Base-by-base conservation (phyloP, 176 grass and related monocot genomes). In the Oryza meyeriana region DNA sequence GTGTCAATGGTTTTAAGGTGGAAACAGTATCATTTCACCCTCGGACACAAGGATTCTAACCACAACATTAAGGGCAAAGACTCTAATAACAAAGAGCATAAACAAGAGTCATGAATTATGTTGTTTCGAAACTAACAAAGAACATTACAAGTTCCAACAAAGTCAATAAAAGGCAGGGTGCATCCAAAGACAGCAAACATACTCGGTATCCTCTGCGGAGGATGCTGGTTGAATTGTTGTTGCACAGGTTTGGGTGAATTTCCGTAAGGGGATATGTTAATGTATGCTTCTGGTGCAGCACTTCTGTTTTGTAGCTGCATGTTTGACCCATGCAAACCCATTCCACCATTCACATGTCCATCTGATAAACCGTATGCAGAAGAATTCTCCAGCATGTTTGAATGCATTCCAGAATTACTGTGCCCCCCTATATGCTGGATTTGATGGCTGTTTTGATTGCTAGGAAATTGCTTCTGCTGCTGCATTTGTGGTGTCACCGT, bases 181-280 rank as follows among this genome's bases (percentile, higher is more conserved):
- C 41, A 76, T 28, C 39, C 55, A 86, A 63, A 84, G 61, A 57
- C 17, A 80, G 76, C 57, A 76, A 80, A 61, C 91, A 70, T 99
- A 99, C 97, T 90, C 35, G 91, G 77, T 80, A 94, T 92, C 81
- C 93, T 99, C 87, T 86, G 93, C 59, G 87, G 81, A 79, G 88
- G 61, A 28, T 90, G 87, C 80, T 96, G 93, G 86, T 85, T 77
- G 85, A 91, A 95, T 71, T 88, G 87, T 67, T 99, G 96, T 32
- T 94, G 91, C 59, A 92, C n/a, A 79, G 93, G 89, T 78, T 93
- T 99, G 69, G 86, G 76, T 6, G 93, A 95, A 89, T 69, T 95
- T 26, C 85, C 79, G 72, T 91, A 95, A 73, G 84, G 24, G 61
- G 87, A 71, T 34, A 85, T 69, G 68, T 71, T 93, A 85, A 96